Percentiles rank a stretch among this genome's conserved stretches.
Conservation (phyloP, 345 rosid species). For the Populus deltoides region DNA sequence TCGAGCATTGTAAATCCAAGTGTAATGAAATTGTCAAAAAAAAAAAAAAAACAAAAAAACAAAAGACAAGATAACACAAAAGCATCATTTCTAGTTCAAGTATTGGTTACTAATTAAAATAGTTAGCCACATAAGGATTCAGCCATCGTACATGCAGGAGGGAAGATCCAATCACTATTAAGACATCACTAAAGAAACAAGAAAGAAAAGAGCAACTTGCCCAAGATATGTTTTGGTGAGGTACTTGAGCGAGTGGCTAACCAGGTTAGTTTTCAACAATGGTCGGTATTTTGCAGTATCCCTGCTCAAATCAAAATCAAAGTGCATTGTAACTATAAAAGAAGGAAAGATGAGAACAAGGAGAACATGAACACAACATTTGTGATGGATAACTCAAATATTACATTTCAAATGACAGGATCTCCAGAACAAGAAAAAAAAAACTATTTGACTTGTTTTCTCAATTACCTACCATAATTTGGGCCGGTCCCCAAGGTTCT, state of each 20-base stretch:
- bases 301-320: slow-evolving; percentile 36
- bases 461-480: too few species aligned
- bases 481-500: too few species aligned
- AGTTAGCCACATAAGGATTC: not conserved
- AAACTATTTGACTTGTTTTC: too few species aligned
- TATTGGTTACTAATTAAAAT: not conserved
- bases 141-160: not conserved
- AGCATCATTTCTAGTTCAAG: too few species aligned
- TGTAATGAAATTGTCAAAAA: too few species aligned
- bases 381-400: too few species aligned
- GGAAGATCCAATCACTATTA: not conserved
- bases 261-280: slow-evolving; percentile 66
- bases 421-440: too few species aligned
- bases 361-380: too few species aligned
- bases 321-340: not conserved
- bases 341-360: not conserved
- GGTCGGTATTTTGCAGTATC: slow-evolving; percentile 75
- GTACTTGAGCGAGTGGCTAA: slow-evolving; percentile 74
- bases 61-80: too few species aligned
- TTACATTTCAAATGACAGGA: too few species aligned
- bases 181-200: slow-evolving; percentile 1
- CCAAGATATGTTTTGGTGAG: slow-evolving; percentile 65
- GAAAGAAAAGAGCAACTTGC: slow-evolving; percentile 32
- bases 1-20: not conserved
- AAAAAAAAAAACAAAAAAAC: too few species aligned